Evolutionary conservation across 2,329 filamentous ascomycete species (phyloP).

Genomic region (Fonsecaea pedrosoi): DNA sequence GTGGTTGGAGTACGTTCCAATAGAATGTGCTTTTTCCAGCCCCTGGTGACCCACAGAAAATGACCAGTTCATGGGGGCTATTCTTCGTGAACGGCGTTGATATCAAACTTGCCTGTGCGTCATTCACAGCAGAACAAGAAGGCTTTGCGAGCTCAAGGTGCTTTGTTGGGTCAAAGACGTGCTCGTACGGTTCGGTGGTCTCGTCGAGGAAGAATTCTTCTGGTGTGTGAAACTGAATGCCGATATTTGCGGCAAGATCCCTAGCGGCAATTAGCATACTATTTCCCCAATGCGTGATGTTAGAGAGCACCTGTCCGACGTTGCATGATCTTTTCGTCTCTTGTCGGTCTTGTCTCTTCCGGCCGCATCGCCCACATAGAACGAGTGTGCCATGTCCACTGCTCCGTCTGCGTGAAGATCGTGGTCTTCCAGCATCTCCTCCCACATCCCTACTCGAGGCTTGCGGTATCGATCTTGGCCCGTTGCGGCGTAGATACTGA

Average conservation of each 20-base stretch:
- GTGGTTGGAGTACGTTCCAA: constrained; percentile 75
- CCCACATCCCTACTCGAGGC: constrained; percentile 89
- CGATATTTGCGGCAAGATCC: constrained; percentile 85
- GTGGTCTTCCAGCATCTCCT: constrained; percentile 67
- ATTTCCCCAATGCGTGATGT: neutral
- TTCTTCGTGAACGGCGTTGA: constrained; percentile 60
- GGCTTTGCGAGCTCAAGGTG: constrained; percentile 52
- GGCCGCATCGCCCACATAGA: constrained; percentile 90
- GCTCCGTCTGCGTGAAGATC: constrained; percentile 60
- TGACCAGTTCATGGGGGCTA: constrained; percentile 73
- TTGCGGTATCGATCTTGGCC: constrained; percentile 83
- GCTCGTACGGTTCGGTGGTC: constrained; percentile 67
- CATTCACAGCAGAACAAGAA: neutral
- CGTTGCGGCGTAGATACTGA: constrained; percentile 85
- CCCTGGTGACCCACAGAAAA: constrained; percentile 88
- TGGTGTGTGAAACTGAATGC: constrained; percentile 80
- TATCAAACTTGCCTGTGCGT: neutral
- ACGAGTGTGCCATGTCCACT: constrained; percentile 72
- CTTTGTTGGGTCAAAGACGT: constrained; percentile 72
- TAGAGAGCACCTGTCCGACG: constrained; percentile 60
- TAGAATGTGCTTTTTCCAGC: constrained; percentile 93
- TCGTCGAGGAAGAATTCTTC: constrained; percentile 88
- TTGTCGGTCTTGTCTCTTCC: constrained; percentile 55
- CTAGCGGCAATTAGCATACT: constrained; percentile 49
- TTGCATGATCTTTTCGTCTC: constrained; percentile 63